A percentile compares a stretch with the other conserved stretches of the same genome.
Conservation (phyloP, 2,329 filamentous ascomycete genomes). For the Rutstroemia sydowiana region DNA sequence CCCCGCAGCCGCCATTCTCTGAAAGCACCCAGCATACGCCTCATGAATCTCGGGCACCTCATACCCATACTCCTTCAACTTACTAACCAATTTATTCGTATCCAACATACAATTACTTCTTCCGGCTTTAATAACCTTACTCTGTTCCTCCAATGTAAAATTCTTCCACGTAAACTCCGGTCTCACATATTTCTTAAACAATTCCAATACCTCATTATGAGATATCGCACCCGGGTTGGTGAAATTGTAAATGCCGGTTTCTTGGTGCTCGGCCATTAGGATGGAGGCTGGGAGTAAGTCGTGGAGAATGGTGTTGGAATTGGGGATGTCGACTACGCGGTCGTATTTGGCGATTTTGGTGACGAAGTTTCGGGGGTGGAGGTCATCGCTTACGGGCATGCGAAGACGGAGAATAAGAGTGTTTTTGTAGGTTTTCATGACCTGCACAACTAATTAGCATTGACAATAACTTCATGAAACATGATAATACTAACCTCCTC, state of each 20-base stretch:
- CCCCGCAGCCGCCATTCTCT: slow-evolving; percentile 52
- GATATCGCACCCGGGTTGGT: slow-evolving; percentile 64
- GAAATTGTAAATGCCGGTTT: slow-evolving; percentile 62
- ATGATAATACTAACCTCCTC: slow-evolving; percentile 44
- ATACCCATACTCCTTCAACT: slow-evolving; percentile 52
- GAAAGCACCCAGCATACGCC: slow-evolving; percentile 55
- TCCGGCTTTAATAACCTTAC: slow-evolving; percentile 59
- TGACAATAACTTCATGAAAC: neutral
- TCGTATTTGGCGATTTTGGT: slow-evolving; percentile 62
- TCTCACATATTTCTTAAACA: slow-evolving; percentile 57
- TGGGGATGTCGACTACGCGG: slow-evolving; percentile 58
- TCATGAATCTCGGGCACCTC: slow-evolving; percentile 54
- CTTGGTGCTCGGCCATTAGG: slow-evolving; percentile 51
- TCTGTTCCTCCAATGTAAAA: slow-evolving; percentile 58
- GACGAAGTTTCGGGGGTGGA: slow-evolving; percentile 60
- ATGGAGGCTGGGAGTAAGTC: slow-evolving; percentile 57
- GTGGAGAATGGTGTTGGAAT: slow-evolving; percentile 59
- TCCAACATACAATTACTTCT: slow-evolving; percentile 61
- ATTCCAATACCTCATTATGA: slow-evolving; percentile 59
- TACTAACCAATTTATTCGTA: slow-evolving; percentile 51
- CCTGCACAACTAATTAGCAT: slow-evolving; percentile 32
- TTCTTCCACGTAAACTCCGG: slow-evolving; percentile 57
- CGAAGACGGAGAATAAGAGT: slow-evolving; percentile 57
- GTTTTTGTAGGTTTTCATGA: slow-evolving; percentile 56
- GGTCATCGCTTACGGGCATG: slow-evolving; percentile 63